A percentile compares a stretch with the other conserved stretches of the same genome.
Conservation (phyloP, 176 grass and related monocot genomes). For the Poa pratensis region DNA sequence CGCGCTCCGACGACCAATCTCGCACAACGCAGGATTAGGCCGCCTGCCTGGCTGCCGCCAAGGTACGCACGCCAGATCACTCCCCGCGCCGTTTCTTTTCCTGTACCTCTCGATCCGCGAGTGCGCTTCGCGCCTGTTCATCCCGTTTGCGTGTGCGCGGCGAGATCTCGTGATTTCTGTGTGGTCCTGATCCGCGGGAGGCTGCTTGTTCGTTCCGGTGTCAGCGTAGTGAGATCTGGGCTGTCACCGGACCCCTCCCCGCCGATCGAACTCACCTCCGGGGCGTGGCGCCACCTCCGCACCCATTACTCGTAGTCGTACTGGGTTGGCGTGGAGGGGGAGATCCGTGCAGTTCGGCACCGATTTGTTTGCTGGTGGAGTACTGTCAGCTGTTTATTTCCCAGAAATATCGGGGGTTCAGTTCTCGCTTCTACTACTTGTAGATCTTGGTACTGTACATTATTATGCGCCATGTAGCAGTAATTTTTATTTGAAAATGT, state of each 20-base stretch:
- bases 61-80: slow-evolving; percentile 25
- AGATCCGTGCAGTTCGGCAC: not conserved
- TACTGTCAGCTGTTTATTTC: slow-evolving; percentile 3
- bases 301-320: not conserved
- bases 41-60: slow-evolving; percentile 7
- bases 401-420: not conserved
- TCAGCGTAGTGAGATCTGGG: not conserved
- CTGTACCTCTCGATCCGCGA: not conserved
- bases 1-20: slow-evolving; percentile 18
- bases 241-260: not conserved
- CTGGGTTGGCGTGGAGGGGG: not conserved
- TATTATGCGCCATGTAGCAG: not conserved
- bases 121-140: not conserved
- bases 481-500: not conserved
- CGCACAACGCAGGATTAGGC: not conserved
- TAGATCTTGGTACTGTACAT: slow-evolving; percentile 30
- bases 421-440: not conserved
- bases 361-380: not conserved
- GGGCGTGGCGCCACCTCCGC: not conserved
- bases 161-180: not conserved
- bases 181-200: not conserved
- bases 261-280: slow-evolving; percentile 2
- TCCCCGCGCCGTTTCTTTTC: not conserved
- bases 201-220: not conserved
- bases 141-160: not conserved